phyloP scores from a whole-genome alignment of 768 basidiomycete species.

The Collybia sordida region DNA sequence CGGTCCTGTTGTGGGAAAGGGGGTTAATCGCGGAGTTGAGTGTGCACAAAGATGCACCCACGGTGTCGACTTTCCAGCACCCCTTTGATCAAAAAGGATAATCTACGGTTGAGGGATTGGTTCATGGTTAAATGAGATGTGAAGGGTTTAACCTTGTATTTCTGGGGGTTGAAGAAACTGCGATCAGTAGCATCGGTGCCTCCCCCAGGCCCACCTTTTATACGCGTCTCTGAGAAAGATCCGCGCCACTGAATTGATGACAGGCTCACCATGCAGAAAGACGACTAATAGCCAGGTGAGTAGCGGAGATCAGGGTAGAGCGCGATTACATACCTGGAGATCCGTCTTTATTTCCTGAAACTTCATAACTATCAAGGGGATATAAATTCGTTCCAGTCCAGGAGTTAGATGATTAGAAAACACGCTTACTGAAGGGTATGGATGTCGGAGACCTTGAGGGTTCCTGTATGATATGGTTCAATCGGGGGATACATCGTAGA shows the following conservation, averaged over 20 bases:
- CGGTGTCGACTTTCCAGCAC: slow-evolving; percentile 85
- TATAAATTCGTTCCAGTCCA: neutral
- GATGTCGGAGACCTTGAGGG: slow-evolving; percentile 68
- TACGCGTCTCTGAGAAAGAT: slow-evolving; percentile 74
- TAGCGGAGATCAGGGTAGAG: neutral
- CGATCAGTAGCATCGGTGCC: slow-evolving; percentile 69
- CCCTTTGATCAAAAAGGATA: slow-evolving; percentile 87
- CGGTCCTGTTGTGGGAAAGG: slow-evolving; percentile 44
- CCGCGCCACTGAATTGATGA: slow-evolving; percentile 36
- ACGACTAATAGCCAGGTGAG: neutral
- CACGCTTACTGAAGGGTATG: slow-evolving; percentile 69
- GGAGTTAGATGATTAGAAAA: neutral
- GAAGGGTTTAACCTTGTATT: slow-evolving; percentile 63
- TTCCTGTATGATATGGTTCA: slow-evolving; percentile 63
- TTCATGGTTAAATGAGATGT: neutral
- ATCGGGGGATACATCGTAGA: slow-evolving; percentile 64
- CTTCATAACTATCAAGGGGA: slow-evolving; percentile 60
- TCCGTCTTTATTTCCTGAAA: slow-evolving; percentile 77
- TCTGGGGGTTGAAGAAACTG: slow-evolving; percentile 78
- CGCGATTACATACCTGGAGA: slow-evolving; percentile 53
- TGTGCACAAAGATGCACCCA: slow-evolving; percentile 31
- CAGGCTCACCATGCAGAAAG: neutral
- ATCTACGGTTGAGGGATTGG: slow-evolving; percentile 47
- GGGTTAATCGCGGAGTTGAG: slow-evolving; percentile 3
- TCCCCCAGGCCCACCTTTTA: slow-evolving; percentile 77